Percentiles rank a stretch among this genome's conserved stretches.
phyloP scores from a whole-genome alignment of 73 alveolate genomes.

The Paramecium sexaurelia region DNA sequence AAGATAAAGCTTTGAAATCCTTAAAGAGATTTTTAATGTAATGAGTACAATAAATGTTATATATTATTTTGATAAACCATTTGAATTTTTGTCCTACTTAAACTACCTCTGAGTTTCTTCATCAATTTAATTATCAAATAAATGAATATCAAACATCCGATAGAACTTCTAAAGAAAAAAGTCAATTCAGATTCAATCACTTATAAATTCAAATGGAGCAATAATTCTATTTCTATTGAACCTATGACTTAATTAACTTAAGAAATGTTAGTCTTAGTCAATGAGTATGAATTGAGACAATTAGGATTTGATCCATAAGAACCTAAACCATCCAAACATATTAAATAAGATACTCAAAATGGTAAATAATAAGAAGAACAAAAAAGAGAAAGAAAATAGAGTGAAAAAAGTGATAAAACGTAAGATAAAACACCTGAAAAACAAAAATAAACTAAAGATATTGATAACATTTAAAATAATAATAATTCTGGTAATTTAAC shows the following conservation, averaged over 20 bases:
- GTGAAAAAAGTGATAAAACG: neutral
- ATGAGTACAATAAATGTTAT: neutral
- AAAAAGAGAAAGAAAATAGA: neutral
- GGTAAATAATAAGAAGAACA: neutral
- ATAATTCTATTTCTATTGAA: neutral
- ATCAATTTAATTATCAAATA: neutral
- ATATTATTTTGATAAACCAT: neutral
- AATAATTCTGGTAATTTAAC: neutral
- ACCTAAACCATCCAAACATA: neutral
- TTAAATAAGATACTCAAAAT: neutral
- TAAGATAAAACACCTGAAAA: neutral
- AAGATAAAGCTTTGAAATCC: conserved; percentile 2
- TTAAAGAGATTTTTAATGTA: neutral
- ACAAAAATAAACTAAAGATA: neutral
- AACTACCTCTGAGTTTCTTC: neutral
- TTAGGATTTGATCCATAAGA: neutral
- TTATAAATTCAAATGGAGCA: neutral
- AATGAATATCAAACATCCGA: neutral
- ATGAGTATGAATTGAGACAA: neutral
- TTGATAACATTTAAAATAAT: neutral
- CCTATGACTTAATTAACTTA: neutral
- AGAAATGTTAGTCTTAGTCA: neutral
- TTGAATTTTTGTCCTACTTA: neutral
- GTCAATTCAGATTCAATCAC: neutral
- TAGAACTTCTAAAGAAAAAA: neutral